phyloP scores from a whole-genome alignment of 495 filamentous ascomycete species.

The Xylaria sp. region DNA sequence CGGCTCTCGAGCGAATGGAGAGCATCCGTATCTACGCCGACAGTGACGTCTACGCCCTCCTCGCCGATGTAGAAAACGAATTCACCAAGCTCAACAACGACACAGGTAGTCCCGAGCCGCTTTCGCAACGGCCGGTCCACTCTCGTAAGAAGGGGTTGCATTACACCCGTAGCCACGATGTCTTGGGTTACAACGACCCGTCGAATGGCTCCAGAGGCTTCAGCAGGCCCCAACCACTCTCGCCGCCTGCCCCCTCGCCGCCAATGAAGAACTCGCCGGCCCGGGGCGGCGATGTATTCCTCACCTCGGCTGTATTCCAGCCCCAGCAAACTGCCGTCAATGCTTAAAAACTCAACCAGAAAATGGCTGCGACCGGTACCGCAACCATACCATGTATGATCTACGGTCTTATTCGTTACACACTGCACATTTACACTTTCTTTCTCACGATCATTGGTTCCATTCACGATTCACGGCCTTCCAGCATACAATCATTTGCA shows the following conservation, averaged over 20 bases:
- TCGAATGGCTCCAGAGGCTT: constrained; percentile 32
- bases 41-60: constrained; percentile 65
- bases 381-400: constrained; percentile 21
- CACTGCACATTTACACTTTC: constrained; percentile 31
- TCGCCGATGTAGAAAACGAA: constrained; percentile 66
- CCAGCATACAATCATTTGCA: constrained; percentile 37
- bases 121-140: background rate
- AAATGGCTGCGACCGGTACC: constrained; percentile 15
- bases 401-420: constrained; percentile 22
- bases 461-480: constrained; percentile 44
- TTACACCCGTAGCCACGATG: constrained; percentile 50
- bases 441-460: constrained; percentile 30
- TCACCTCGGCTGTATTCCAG: constrained; percentile 56
- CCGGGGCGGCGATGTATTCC: constrained; percentile 43
- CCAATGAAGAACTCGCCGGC: constrained; percentile 39
- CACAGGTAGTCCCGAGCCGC: constrained; percentile 29
- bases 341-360: background rate
- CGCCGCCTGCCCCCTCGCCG: constrained; percentile 38
- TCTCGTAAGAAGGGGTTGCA: constrained; percentile 43
- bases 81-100: constrained; percentile 57
- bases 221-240: constrained; percentile 31
- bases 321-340: constrained; percentile 27
- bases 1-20: constrained; percentile 53
- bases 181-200: constrained; percentile 38
- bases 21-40: constrained; percentile 74